Conservation (phyloP, 345 rosid species). For the Dipteronia sinensis region DNA sequence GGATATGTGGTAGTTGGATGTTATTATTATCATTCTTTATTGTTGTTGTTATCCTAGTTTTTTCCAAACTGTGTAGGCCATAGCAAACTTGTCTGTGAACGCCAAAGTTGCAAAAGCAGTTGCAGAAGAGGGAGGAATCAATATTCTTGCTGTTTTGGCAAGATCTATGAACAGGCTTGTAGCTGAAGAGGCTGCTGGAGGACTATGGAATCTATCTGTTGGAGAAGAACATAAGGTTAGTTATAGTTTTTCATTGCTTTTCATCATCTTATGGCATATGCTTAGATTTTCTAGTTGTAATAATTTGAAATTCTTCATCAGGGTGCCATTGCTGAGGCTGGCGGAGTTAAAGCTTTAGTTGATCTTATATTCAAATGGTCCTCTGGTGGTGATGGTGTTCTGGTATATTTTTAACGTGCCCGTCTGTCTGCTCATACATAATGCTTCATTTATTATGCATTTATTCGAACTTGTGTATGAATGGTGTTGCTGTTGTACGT, state of each 20-base stretch:
- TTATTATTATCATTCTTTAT: not conserved
- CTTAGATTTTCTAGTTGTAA: constrained; percentile 8
- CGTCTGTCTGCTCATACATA: not conserved
- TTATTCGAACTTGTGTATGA: not conserved
- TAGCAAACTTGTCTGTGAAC: constrained; percentile 85
- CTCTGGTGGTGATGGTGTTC: constrained; percentile 73
- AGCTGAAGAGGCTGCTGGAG: constrained; percentile 93
- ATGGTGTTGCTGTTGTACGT: constrained; percentile 4
- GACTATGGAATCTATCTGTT: constrained; percentile 87
- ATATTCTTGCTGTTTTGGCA: constrained; percentile 65
- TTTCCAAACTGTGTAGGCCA: constrained; percentile 50
- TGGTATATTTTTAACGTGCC: constrained; percentile 41
- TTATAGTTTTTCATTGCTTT: not conserved
- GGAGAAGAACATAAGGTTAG: constrained; percentile 90
- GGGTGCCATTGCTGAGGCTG: constrained; percentile 82
- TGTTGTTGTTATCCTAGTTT: constrained; percentile 7
- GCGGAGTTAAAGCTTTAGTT: constrained; percentile 74
- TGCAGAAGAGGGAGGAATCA: constrained; percentile 81
- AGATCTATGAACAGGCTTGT: constrained; percentile 80
- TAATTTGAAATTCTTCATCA: constrained; percentile 26
- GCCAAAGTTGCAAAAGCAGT: constrained; percentile 80
- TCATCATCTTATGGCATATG: not conserved
- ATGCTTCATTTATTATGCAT: not conserved
- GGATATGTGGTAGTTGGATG: not conserved
- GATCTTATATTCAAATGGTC: constrained; percentile 85